Evolutionary conservation across 306 rosid species (phyloP), one percentile per base, ranked within the genome.

Genomic region (Trichosanthes cucumerina): DNA sequence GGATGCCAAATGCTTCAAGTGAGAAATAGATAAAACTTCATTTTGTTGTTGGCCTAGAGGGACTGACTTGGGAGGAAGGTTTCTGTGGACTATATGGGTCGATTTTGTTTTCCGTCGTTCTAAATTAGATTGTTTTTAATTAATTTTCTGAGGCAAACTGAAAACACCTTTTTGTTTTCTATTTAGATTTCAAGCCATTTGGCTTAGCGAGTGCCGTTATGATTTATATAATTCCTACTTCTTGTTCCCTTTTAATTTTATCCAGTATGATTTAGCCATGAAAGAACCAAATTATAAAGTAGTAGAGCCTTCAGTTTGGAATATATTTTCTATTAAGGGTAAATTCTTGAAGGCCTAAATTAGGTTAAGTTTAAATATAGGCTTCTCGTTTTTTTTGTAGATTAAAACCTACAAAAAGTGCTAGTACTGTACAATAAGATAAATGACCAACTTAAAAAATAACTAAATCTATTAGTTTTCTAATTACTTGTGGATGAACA

Each of bases 1-100:
- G 88, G 96, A 89, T 60, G 97, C 97, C 82, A 92, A 92, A 80
- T 92, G 93, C 92, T 89, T 92, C 77, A 90, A 92, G 91, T 87
- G 88, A 92, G 78, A 16, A 50, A 31, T 44, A 41, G 76, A 15
- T 13, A 9, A 34, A 53, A 57, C 80, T 84, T 84, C 81, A 16
- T 80, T 80, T 63, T 69, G 24, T 64, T 33, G 9, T 11, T 53
- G 34, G 60, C 16, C n/a, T 28, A 4, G 52, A 63, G 47, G 34
- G 75, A 43, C 34, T 43, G 23, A 12, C 16, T 38, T 70, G 76
- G 12, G 54, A 43, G 56, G 33, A 68, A n/a, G 33, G 75, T 69
- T 21, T 46, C 23, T 14, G 54, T 44, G 41, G 24, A 44, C 58
- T 1, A 46, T 71, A 26, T 71, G 21, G 21, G 77, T 72, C 56